phyloP scores from a whole-genome alignment of 176 grass and related monocot genomes.

The bread wheat (Triticum aestivum) region DNA sequence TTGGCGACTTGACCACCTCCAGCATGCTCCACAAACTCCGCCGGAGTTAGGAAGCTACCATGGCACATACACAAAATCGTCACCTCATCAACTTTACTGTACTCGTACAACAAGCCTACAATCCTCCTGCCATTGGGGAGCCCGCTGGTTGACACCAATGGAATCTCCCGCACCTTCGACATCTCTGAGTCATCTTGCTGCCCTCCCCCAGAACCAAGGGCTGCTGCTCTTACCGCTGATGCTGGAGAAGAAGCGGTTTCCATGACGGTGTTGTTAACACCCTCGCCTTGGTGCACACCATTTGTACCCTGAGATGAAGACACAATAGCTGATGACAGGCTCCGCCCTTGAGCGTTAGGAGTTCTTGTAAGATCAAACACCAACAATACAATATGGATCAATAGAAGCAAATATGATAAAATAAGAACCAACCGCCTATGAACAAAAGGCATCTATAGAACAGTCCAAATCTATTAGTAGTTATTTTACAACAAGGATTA shows the following conservation, averaged over 20 bases:
- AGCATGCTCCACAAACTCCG: slow-evolving; percentile 79
- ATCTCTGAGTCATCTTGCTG: neutral
- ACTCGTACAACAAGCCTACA: slow-evolving; percentile 74
- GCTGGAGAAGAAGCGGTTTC: neutral
- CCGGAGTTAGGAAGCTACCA: slow-evolving; percentile 68
- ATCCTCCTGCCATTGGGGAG: slow-evolving; percentile 56
- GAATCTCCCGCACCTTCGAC: slow-evolving; percentile 52
- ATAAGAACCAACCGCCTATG: neutral
- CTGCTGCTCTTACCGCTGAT: neutral
- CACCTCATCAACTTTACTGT: slow-evolving; percentile 58
- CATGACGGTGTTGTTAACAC: neutral
- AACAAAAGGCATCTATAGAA: neutral
- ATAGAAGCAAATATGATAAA: neutral
- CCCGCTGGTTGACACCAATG: slow-evolving; percentile 62
- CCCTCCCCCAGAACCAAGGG: slow-evolving; percentile 5
- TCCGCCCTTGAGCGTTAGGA: neutral
- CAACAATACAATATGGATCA: neutral
- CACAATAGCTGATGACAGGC: neutral
- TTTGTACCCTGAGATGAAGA: neutral
- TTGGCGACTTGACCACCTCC: slow-evolving; percentile 55
- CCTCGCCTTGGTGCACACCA: neutral
- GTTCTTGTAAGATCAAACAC: slow-evolving; percentile 16
- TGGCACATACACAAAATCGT: slow-evolving; percentile 80
- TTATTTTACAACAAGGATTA: neutral
- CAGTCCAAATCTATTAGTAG: neutral